phyloP scores from a whole-genome alignment of 352 stramenopile species.

The Thalassiosira livingstoniorum region DNA sequence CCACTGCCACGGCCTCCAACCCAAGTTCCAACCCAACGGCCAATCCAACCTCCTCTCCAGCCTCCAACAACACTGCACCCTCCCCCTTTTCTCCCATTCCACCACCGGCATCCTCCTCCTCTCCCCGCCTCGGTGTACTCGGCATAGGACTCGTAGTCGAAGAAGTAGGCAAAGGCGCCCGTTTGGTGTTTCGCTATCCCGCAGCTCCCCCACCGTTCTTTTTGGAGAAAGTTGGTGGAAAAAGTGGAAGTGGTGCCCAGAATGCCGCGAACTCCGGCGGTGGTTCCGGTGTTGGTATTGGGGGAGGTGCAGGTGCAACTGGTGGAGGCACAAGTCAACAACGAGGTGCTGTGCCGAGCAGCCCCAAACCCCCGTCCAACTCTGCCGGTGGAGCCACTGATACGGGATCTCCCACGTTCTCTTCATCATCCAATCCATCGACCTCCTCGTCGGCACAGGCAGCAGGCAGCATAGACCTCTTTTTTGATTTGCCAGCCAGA shows the following conservation, averaged over 20 bases:
- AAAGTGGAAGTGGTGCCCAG: background rate
- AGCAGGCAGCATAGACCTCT: slow-evolving; percentile 65
- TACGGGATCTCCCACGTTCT: too few relatives aligned
- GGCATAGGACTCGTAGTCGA: slow-evolving; percentile 82
- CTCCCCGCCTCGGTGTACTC: slow-evolving; percentile 51
- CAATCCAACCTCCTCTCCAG: too few relatives aligned
- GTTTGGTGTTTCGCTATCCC: slow-evolving; percentile 81
- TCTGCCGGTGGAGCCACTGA: background rate
- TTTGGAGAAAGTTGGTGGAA: background rate
- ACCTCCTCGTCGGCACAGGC: too few relatives aligned
- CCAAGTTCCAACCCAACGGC: too few relatives aligned
- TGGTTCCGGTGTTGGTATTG: background rate
- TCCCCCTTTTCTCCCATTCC: background rate
- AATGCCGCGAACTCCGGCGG: too few relatives aligned
- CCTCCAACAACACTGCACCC: too few relatives aligned
- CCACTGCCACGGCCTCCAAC: too few relatives aligned
- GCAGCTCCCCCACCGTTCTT: slow-evolving; percentile 50
- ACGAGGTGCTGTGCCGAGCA: background rate
- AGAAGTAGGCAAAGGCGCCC: slow-evolving; percentile 68
- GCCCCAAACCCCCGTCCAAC: background rate
- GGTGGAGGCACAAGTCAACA: background rate
- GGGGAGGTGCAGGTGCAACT: background rate
- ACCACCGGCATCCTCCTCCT: background rate
- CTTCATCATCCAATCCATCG: too few relatives aligned
- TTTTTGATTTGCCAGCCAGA: slow-evolving; percentile 74